These are phyloP conservation scores for Mortierella sp. DNA, from an alignment of 371 early-diverging fungal genomes.

Conservation along the genomic window DNA sequence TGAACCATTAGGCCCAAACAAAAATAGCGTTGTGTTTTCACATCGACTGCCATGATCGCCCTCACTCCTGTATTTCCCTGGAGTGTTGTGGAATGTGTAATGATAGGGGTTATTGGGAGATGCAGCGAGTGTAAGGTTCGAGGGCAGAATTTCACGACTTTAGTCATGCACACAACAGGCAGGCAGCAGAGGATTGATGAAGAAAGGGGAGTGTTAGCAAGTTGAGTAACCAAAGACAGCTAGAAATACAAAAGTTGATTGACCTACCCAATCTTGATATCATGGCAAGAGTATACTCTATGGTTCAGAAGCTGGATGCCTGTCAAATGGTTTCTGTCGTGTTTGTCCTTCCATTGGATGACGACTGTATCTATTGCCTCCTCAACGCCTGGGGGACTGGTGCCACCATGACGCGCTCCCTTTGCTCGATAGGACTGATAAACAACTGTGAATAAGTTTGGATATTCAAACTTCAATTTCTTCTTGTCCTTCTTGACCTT, in stretches of 20 bases:
- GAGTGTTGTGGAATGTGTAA: constrained; percentile 41
- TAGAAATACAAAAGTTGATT: not conserved
- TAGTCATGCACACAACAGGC: not conserved
- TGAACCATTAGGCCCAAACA: constrained; percentile 40
- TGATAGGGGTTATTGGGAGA: constrained; percentile 42
- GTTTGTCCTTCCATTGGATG: constrained; percentile 39
- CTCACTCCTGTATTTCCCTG: constrained; percentile 28
- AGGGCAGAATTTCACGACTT: constrained; percentile 24
- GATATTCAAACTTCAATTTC: constrained; percentile 25
- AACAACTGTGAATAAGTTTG: constrained; percentile 32
- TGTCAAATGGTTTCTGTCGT: constrained; percentile 33
- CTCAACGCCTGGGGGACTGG: constrained; percentile 1
- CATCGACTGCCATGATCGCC: constrained; percentile 45
- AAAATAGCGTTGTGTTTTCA: constrained; percentile 44
- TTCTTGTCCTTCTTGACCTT: constrained; percentile 38
- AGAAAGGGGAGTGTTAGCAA: constrained; percentile 5
- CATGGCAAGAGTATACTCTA: constrained; percentile 41
- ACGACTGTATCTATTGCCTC: constrained; percentile 46
- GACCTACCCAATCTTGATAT: constrained; percentile 48
- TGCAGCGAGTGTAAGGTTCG: constrained; percentile 26
- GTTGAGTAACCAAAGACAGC: not conserved
- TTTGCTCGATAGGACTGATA: constrained; percentile 37
- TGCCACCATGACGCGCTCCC: constrained; percentile 10
- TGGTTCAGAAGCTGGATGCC: constrained; percentile 42
- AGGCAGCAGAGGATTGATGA: not conserved